Evolutionary conservation across 192 early-diverging fungal genomes (phyloP).

Genomic region (Coemansia erecta): DNA sequence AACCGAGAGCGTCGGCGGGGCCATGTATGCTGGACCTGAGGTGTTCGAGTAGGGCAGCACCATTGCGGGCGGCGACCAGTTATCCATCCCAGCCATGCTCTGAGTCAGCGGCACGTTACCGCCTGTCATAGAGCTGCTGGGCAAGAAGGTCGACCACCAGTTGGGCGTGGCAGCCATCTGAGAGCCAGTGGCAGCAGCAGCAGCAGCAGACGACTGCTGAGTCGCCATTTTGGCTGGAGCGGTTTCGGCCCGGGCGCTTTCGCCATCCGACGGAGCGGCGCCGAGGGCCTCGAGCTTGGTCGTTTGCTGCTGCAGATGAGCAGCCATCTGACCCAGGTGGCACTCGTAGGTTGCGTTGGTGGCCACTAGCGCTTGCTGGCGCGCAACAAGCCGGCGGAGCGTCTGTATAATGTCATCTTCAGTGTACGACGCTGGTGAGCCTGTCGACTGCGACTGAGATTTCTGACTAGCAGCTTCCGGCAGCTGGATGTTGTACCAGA

Average conservation of each 20-base stretch:
- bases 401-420: constrained; percentile 18
- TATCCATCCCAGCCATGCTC: constrained; percentile 9
- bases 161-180: constrained; percentile 17
- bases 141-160: constrained; percentile 49
- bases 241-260: background rate
- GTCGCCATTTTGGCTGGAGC: too few species aligned
- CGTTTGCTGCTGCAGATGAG: constrained; percentile 35
- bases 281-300: constrained; percentile 16
- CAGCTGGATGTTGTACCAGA: constrained; percentile 20
- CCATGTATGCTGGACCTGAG: constrained; percentile 31
- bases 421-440: constrained; percentile 7
- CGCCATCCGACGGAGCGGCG: background rate
- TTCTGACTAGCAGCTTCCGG: background rate
- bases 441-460: background rate
- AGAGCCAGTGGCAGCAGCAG: background rate
- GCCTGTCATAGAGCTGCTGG: background rate
- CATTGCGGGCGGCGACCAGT: constrained; percentile 34
- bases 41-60: constrained; percentile 6
- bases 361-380: constrained; percentile 28
- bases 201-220: background rate
- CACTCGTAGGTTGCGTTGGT: constrained; percentile 29
- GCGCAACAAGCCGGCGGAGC: constrained; percentile 37
- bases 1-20: constrained; percentile 27
- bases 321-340: constrained; percentile 42
- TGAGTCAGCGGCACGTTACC: background rate